Conservation (phyloP, 2,329 filamentous ascomycete genomes). For the Diaporthe longicolla region DNA sequence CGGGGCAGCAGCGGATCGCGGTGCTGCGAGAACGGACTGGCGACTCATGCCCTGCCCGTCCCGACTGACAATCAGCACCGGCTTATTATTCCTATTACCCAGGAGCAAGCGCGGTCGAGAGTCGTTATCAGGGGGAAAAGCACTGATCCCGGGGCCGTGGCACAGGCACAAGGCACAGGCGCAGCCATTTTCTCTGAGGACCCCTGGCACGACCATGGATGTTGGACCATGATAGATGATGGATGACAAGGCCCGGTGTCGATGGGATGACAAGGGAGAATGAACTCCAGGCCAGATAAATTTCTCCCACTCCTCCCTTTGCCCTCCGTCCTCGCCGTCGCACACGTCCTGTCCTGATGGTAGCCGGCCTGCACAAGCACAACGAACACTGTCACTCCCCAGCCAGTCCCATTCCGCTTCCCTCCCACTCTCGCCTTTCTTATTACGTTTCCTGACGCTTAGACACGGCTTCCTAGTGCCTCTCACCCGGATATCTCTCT, state of each 20-base stretch:
- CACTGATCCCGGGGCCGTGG: conserved; percentile 11
- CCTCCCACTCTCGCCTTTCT: neutral
- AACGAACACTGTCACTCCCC: conserved; percentile 4
- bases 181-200: neutral
- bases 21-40: conserved; percentile 35
- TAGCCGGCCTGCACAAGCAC: neutral
- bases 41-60: conserved; percentile 26
- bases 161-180: conserved; percentile 21
- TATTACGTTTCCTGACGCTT: conserved; percentile 22
- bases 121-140: conserved; percentile 25
- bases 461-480: conserved; percentile 2
- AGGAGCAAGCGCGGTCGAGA: conserved; percentile 6
- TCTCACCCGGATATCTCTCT: conserved; percentile 17
- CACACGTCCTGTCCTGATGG: neutral
- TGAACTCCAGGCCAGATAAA: conserved; percentile 15
- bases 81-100: conserved; percentile 26
- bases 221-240: neutral
- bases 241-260: conserved; percentile 3
- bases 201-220: conserved; percentile 21
- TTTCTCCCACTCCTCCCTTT: conserved; percentile 4
- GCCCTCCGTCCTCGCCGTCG: conserved; percentile 17
- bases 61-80: conserved; percentile 27
- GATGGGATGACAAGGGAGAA: conserved; percentile 22
- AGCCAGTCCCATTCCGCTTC: conserved; percentile 20
- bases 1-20: conserved; percentile 32